Evolutionary conservation across 2,329 filamentous ascomycete species (phyloP).

Genomic region (Amphichorda felina): DNA sequence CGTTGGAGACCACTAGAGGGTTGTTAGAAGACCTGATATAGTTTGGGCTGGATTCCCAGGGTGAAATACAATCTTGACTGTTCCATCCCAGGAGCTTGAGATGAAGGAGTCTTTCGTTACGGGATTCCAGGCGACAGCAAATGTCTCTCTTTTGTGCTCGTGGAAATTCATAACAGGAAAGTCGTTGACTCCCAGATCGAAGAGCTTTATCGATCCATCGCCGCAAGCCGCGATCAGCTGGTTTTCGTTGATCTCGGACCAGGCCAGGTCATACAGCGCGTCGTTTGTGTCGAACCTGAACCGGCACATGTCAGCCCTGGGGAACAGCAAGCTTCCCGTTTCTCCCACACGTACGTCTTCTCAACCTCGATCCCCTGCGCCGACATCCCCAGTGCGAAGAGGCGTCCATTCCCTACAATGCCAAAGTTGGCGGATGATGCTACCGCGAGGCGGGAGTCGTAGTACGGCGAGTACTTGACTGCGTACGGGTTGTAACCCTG

Average conservation of each 20-base stretch:
- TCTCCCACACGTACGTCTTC: constrained; percentile 49
- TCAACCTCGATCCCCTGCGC: constrained; percentile 73
- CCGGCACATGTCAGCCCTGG: background rate
- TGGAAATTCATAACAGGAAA: constrained; percentile 89
- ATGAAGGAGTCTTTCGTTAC: constrained; percentile 84
- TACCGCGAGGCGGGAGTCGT: constrained; percentile 87
- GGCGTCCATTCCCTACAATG: constrained; percentile 85
- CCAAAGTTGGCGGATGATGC: constrained; percentile 91
- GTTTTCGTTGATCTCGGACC: constrained; percentile 95
- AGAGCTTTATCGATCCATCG: constrained; percentile 90
- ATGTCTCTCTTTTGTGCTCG: constrained; percentile 88
- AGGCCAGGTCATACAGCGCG: constrained; percentile 85
- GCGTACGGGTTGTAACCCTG: constrained; percentile 92
- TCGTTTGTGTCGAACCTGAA: constrained; percentile 93
- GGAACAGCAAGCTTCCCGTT: no score
- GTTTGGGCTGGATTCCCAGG: no score
- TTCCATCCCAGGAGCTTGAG: constrained; percentile 92
- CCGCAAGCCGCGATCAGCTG: constrained; percentile 83
- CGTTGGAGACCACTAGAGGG: constrained; percentile 66
- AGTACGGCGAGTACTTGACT: constrained; percentile 97
- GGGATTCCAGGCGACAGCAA: constrained; percentile 86
- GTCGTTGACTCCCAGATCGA: constrained; percentile 68
- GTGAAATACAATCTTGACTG: constrained; percentile 76
- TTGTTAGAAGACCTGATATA: constrained; percentile 4
- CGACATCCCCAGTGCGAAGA: constrained; percentile 77